phyloP scores from a whole-genome alignment of 441 rosid species.

The Rhodomyrtus psidioides region DNA sequence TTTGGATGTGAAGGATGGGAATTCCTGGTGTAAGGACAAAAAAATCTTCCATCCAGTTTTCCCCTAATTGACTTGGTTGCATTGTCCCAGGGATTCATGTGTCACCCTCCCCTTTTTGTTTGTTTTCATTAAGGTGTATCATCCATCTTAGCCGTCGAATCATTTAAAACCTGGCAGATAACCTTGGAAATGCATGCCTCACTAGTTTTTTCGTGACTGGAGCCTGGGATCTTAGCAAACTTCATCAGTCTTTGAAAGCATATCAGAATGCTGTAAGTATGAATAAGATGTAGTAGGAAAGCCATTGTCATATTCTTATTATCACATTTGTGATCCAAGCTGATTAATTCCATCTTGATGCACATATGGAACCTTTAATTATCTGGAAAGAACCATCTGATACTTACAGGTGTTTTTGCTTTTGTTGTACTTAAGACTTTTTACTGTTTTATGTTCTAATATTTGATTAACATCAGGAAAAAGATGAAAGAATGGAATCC shows the following conservation, averaged over 20 bases:
- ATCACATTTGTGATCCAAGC: background rate
- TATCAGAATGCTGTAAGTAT: slow-evolving; percentile 70
- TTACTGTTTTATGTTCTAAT: slow-evolving; percentile 6
- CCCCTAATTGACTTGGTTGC: background rate
- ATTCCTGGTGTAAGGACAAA: slow-evolving; percentile 64
- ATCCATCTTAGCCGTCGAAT: background rate
- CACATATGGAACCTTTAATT: background rate
- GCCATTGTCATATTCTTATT: background rate
- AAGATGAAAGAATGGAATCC: slow-evolving; percentile 51
- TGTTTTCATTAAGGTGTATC: background rate
- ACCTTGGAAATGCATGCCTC: slow-evolving; percentile 68
- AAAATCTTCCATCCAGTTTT: background rate
- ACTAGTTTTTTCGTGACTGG: slow-evolving; percentile 60
- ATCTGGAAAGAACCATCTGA: background rate
- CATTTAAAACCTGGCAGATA: slow-evolving; percentile 36
- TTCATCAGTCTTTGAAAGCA: slow-evolving; percentile 58
- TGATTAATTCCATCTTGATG: background rate
- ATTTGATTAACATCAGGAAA: slow-evolving; percentile 34
- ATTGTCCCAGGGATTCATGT: background rate
- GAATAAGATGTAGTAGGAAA: background rate
- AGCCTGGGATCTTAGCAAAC: slow-evolving; percentile 66
- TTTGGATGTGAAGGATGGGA: slow-evolving; percentile 74
- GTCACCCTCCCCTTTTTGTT: background rate
- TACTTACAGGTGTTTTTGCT: background rate
- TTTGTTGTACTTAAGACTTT: background rate